Base-by-base conservation (phyloP, 2,329 filamentous ascomycete species). In the Colletotrichum zoysiae region DNA sequence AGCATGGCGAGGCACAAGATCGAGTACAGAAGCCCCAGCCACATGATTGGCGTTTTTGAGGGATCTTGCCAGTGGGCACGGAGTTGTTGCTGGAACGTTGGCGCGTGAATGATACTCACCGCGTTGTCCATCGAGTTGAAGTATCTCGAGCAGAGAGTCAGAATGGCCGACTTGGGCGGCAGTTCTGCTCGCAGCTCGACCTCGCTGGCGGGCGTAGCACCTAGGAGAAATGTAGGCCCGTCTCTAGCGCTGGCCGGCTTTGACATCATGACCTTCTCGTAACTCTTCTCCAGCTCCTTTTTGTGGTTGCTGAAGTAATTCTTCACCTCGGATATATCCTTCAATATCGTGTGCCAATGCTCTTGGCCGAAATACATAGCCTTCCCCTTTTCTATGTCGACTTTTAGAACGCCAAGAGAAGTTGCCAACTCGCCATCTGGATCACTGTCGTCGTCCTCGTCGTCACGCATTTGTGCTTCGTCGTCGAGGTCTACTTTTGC, bases 261-360 rank as follows among this genome's bases (percentile, higher is more conserved):
- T 50, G 89, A 89, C 56, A 89, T 89, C 79, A 91, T 88, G 63
- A 97, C 90, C 76, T 90, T 92, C 76, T 93, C 90, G 76, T 94
- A 90, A 76, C 95, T 95, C 70, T 91, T 91, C 78, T 97, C 94
- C 71, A 95, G 87, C 75, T 98, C 95, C 78, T 96, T 95, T 80
- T 96, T 97, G 82, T 98, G 94, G 46, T 88, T 90, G 23, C 84
- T 83, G 77, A 97, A 98, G 82, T 96, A 98, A 76, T 92, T 95
- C 79, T 95, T 97, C 35, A 99, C 95, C 83, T 99, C 96, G 12
- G 93, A 87, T 74, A 99, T 96, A 81, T 95, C 93, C 76, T 90
- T 87, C 66, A 97, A 83, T 65, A 97, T 89, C 50, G 91, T 90
- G 76, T 93, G 91, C 94, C 94, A 97, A 80, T 96, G 93, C 67